Conservation (phyloP, 495 filamentous ascomycete species). For the Jackrogersella multiformis region DNA sequence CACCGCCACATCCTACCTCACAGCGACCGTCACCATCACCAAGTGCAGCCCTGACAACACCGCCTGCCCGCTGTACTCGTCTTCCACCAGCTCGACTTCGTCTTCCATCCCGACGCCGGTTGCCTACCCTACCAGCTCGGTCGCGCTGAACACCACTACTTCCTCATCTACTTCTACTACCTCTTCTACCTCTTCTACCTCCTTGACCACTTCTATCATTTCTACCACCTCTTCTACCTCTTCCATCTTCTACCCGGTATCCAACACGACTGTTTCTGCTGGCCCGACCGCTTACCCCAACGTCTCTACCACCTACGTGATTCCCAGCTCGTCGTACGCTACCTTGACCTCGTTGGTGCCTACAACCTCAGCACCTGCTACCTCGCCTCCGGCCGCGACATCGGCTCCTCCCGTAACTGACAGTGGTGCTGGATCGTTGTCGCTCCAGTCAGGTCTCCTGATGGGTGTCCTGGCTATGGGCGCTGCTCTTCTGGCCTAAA, state of each 20-base stretch:
- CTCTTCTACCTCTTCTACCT: too few relatives aligned
- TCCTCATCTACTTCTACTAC: too few relatives aligned
- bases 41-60: conserved; percentile 57
- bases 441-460: conserved; percentile 54
- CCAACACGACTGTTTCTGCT: conserved; percentile 50
- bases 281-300: conserved; percentile 51
- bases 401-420: conserved; percentile 37
- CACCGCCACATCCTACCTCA: conserved; percentile 56
- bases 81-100: conserved; percentile 33
- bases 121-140: conserved; percentile 25
- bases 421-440: conserved; percentile 47
- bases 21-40: conserved; percentile 58
- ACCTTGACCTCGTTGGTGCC: conserved; percentile 36
- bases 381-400: conserved; percentile 1
- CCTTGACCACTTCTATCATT: too few relatives aligned
- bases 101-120: conserved; percentile 25
- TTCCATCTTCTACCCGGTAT: conserved; percentile 43
- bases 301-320: conserved; percentile 37
- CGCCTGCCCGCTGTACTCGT: conserved; percentile 53
- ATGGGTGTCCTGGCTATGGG: conserved; percentile 54
- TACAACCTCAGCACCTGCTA: conserved; percentile 22
- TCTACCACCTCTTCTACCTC: too few relatives aligned
- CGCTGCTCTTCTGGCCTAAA: conserved; percentile 55
- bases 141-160: conserved; percentile 42
- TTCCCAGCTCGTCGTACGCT: conserved; percentile 41